These are phyloP conservation scores for Pilasporangium apinafurcum DNA, from an alignment of 352 stramenopile genomes.

Conservation along the genomic window DNA sequence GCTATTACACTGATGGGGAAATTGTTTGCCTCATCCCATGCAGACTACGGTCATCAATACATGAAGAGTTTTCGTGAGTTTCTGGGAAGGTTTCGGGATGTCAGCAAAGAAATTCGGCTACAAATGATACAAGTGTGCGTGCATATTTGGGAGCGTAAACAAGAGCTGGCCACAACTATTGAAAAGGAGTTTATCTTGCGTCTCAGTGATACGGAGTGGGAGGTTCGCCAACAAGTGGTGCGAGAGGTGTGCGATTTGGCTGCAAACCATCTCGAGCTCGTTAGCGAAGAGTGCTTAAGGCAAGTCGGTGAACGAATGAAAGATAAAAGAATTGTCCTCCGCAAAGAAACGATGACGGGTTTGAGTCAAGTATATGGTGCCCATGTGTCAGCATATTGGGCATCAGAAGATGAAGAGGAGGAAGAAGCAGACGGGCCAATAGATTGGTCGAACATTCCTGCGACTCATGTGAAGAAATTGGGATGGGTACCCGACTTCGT, in stretches of 20 bases:
- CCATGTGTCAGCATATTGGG: conserved; percentile 62
- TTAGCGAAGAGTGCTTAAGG: conserved; percentile 61
- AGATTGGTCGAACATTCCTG: conserved; percentile 23
- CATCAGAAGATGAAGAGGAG: conserved; percentile 14
- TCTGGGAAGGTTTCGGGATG: conserved; percentile 76
- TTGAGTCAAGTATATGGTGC: conserved; percentile 75
- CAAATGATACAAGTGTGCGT: conserved; percentile 75
- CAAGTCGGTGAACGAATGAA: conserved; percentile 84
- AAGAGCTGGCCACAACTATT: conserved; percentile 42
- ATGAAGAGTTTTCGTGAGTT: conserved; percentile 86
- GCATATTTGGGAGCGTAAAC: conserved; percentile 70
- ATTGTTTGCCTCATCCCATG: conserved; percentile 70
- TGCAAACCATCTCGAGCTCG: conserved; percentile 53
- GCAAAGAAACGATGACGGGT: conserved; percentile 87
- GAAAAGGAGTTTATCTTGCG: conserved; percentile 72
- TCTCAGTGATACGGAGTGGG: conserved; percentile 76
- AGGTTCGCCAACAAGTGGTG: conserved; percentile 70
- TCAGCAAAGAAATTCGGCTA: conserved; percentile 82
- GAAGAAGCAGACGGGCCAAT: conserved; percentile 11
- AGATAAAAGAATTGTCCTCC: conserved; percentile 72
- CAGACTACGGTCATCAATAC: conserved; percentile 68
- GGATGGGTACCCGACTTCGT: conserved; percentile 81
- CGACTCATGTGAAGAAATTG: conserved; percentile 49
- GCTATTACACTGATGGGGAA: conserved; percentile 71
- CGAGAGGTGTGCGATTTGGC: conserved; percentile 81